Evolutionary conservation across 2,329 filamentous ascomycete genomes (phyloP).

Genomic region (Arthrobotrys sinensis): DNA sequence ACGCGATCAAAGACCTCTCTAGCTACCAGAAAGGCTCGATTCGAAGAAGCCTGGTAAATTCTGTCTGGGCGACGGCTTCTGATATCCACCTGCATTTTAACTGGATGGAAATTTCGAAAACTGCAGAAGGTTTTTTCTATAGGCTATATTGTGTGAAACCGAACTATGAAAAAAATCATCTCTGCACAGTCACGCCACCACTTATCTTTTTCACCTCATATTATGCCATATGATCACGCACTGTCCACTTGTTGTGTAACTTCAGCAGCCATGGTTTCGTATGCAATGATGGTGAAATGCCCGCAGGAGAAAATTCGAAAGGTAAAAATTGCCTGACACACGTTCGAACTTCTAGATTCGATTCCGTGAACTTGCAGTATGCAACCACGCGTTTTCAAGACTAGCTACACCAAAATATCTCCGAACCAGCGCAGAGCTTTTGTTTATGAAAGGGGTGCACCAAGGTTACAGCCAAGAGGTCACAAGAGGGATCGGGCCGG

Average conservation of each 20-base stretch:
- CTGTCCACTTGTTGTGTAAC: not conserved
- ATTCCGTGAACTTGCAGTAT: not conserved
- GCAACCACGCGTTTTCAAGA: not conserved
- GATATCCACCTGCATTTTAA: no score
- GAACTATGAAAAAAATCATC: not conserved
- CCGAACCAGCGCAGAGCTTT: not conserved
- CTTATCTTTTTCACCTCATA: slow-evolving; percentile 17
- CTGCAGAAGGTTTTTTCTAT: no score
- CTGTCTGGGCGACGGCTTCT: no score
- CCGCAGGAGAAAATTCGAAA: not conserved
- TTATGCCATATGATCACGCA: slow-evolving; percentile 18
- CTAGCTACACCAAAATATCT: slow-evolving; percentile 13
- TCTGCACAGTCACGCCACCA: slow-evolving; percentile 8
- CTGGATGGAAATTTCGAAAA: no score
- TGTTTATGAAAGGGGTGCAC: not conserved
- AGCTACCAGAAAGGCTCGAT: no score
- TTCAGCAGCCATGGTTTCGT: not conserved
- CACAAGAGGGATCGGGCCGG: slow-evolving; percentile 20
- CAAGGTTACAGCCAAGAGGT: slow-evolving; percentile 14
- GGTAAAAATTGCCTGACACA: not conserved
- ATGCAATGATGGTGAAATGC: not conserved
- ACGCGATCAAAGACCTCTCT: no score
- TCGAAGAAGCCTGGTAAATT: no score
- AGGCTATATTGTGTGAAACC: no score
- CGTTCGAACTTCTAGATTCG: not conserved